A percentile compares a stretch with the other conserved stretches of the same genome.
Conservation (phyloP, 768 basidiomycete species). For the Mycena metata region DNA sequence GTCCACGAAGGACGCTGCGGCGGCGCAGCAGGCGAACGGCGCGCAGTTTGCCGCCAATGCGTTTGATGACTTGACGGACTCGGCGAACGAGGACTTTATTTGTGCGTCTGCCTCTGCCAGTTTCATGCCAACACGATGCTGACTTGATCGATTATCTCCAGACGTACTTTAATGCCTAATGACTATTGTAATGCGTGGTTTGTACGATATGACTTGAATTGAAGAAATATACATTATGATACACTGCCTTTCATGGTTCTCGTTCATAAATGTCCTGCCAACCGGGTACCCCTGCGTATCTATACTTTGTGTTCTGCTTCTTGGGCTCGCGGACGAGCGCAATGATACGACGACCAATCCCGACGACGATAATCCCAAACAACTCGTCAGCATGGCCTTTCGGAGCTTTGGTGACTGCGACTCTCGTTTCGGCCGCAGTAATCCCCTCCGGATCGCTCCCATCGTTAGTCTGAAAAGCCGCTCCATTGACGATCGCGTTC, state of each 20-base stretch:
- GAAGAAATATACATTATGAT: not conserved
- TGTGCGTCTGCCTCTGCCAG: not conserved
- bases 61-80: constrained; percentile 37
- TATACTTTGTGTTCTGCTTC: not conserved
- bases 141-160: too few species aligned
- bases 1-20: not conserved
- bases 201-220: not conserved
- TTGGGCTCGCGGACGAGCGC: not conserved
- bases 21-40: constrained; percentile 36
- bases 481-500: constrained; percentile 2
- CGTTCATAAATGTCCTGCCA: not conserved
- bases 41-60: constrained; percentile 28
- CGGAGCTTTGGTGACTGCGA: not conserved
- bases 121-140: too few species aligned
- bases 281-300: not conserved
- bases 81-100: constrained; percentile 37
- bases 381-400: constrained; percentile 5
- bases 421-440: not conserved
- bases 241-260: not conserved
- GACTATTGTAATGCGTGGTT: constrained; percentile 4
- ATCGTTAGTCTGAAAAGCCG: not conserved
- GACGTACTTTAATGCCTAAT: too few species aligned
- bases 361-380: constrained; percentile 5
- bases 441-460: not conserved
- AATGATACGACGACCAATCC: constrained; percentile 18